These are phyloP conservation scores for Fusarium circinatum DNA, from an alignment of 2,329 filamentous ascomycete species.

Conservation along the genomic window DNA sequence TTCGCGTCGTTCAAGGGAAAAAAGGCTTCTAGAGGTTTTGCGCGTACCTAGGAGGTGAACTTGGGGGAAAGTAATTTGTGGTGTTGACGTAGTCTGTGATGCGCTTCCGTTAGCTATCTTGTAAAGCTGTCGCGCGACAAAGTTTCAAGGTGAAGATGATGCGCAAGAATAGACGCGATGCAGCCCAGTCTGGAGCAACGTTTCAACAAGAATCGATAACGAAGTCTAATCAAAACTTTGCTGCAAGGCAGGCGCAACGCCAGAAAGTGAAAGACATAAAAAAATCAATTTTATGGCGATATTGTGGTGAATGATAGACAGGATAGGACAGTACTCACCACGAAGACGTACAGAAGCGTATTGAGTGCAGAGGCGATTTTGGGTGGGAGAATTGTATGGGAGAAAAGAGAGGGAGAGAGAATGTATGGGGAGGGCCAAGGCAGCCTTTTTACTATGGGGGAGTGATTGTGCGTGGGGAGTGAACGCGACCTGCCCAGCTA, in stretches of 20 bases:
- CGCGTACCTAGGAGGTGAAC: conserved; percentile 39
- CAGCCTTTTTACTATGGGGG: conserved; percentile 73
- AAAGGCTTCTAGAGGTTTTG: conserved; percentile 17
- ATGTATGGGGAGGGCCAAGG: conserved; percentile 64
- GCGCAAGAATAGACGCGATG: conserved; percentile 24
- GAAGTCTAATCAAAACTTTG: conserved; percentile 31
- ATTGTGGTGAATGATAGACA: conserved; percentile 40
- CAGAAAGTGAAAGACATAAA: conserved; percentile 49
- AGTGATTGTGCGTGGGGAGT: conserved; percentile 65
- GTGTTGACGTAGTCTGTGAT: conserved; percentile 43
- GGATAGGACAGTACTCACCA: conserved; percentile 62
- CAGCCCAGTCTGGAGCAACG: conserved; percentile 36
- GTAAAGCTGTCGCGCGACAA: conserved; percentile 24
- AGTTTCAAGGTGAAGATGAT: conserved; percentile 30
- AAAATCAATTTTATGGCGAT: conserved; percentile 43
- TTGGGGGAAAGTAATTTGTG: conserved; percentile 22
- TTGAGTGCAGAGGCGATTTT: conserved; percentile 57
- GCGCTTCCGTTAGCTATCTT: conserved; percentile 44
- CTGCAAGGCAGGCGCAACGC: conserved; percentile 21
- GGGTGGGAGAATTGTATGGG: conserved; percentile 70
- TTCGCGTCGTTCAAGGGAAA: conserved; percentile 20
- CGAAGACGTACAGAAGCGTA: conserved; percentile 52
- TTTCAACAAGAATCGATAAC: conserved; percentile 27
- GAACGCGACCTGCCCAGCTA: conserved; percentile 45
- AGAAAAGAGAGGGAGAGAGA: conserved; percentile 65